Base-by-base conservation (phyloP, 768 basidiomycete species). In the Crassisporium funariophilum region DNA sequence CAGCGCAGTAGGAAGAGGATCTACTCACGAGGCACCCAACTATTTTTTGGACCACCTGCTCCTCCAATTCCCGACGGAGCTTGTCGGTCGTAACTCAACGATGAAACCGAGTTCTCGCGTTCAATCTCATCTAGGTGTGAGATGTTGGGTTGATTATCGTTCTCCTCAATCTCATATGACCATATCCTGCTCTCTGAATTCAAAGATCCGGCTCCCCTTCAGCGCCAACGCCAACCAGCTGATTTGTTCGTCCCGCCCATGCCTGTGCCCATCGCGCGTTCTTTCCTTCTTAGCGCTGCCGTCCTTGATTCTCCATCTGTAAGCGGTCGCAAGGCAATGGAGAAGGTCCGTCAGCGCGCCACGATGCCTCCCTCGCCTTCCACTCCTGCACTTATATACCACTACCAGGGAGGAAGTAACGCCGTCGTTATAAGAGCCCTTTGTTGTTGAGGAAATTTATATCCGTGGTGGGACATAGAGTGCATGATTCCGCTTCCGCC, bases 71-170 rank as follows among this genome's bases (percentile, higher is more conserved):
- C 77, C 4, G 70, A 56, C 3, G 82, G 81, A 7, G 81, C 72
- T 41, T 63, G 50, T 3, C 83, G 77, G 0, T 83, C 85, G 56
- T 86, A 86, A 15, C 78, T 81, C 29, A 75, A 62, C 5, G 71
- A 72, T 1, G 83, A 78, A 27, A 79, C 72, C 24, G 61, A 56
- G 31, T 72, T 74, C 55, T 87, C 84, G 4, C 81, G 77, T 13
- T 62, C 49, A 39, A 88, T 84, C 50, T 87, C 86, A 48, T 78
- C 75, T 2, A 71, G 52, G 47, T 86, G 86, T 0, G 82, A 83
- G 37, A 88, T 86, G 60, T 88, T 87, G 15, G 70, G 63, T 46
- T 83, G 68, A 54, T 84, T 86, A 55, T 86, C 84, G 55, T 87
- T 83, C 54, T 86, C 85, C 84, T 85, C 49, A 16, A 20, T n/a